Evolutionary conservation across 2,329 filamentous ascomycete species (phyloP), one percentile per base, ranked within the genome.

Genomic region (Colletotrichum lini): DNA sequence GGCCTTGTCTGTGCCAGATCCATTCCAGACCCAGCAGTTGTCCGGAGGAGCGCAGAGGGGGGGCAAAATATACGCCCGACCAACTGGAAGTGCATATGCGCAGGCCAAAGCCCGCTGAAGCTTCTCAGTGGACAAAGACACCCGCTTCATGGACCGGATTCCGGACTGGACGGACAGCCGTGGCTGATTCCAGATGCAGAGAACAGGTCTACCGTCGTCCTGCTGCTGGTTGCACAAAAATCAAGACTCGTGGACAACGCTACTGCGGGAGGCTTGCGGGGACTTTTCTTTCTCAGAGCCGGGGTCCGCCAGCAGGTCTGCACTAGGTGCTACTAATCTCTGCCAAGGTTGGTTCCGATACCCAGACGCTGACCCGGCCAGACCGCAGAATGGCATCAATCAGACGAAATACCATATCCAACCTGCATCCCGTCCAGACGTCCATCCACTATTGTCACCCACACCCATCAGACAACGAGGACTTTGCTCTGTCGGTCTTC

Each of bases 321-420:
- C 35, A 38, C 35, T 10, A 38, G 35, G 35, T 10, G 3, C 35
- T 3, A 38, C 35, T 60, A 40, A 56, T 42, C 23, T 67, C 57
- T 57, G 44, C 63, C 64, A 67, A 67, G 64, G 44, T 61, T 53
- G 64, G 44, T 61, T 53, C 57, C 38, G 38, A 62, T 57, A 42
- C 44, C 50, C 68, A 62, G 45, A 45, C 35, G 35, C 35, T 38
- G 35, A 38, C 50, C 64, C 35, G 52, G 64, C 35, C 64, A 61
- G 64, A 52, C 68, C 57, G 44, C 64, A 67, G 58, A 61, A 70
- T 67, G 68, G 68, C 65, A 70, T 70, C 67, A 67, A 40, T 67
- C 68, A 70, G 57, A 70, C 64, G 68, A 70, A 70, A 70, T 60
- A 62, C 64, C 57, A 65, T 67, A 54, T 12, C 64, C 57, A 70